Evolutionary conservation across 2,329 filamentous ascomycete species (phyloP).

Genomic region (Aspergillus tubingensis): DNA sequence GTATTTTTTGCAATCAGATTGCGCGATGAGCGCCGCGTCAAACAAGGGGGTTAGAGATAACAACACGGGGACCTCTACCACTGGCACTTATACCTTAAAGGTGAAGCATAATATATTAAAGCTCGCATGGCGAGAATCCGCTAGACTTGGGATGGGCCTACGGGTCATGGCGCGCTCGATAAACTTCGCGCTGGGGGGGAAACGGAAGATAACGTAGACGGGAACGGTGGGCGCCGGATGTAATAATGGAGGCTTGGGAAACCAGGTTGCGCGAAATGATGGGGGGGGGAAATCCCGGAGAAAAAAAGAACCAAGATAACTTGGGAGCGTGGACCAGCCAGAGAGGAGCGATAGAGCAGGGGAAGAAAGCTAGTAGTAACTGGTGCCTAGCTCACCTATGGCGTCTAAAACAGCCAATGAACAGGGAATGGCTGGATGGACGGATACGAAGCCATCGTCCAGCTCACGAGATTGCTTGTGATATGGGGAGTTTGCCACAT

Average conservation of each 20-base stretch:
- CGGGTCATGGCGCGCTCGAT: constrained; percentile 7
- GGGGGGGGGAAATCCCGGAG: constrained; percentile 1
- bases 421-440: background rate
- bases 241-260: constrained; percentile 4
- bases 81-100: background rate
- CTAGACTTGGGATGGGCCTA: background rate
- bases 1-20: background rate
- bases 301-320: constrained; percentile 1
- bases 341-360: constrained; percentile 15
- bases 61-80: background rate
- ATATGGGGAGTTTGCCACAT: constrained; percentile 5
- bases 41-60: background rate
- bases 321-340: constrained; percentile 17
- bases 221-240: background rate
- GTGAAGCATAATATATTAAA: constrained; percentile 7
- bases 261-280: constrained; percentile 9
- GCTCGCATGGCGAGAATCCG: background rate
- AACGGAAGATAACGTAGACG: constrained; percentile 3
- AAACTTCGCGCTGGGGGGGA: constrained; percentile 6
- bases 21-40: constrained; percentile 7
- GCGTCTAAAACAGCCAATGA: constrained; percentile 8
- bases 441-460: background rate
- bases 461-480: constrained; percentile 4
- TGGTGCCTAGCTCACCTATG: constrained; percentile 1
- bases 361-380: constrained; percentile 1